A percentile compares a stretch with the other conserved stretches of the same genome.
These are phyloP conservation scores for Neolentinus lepideus DNA, from an alignment of 1,284 basidiomycete species.

Conservation along the genomic window DNA sequence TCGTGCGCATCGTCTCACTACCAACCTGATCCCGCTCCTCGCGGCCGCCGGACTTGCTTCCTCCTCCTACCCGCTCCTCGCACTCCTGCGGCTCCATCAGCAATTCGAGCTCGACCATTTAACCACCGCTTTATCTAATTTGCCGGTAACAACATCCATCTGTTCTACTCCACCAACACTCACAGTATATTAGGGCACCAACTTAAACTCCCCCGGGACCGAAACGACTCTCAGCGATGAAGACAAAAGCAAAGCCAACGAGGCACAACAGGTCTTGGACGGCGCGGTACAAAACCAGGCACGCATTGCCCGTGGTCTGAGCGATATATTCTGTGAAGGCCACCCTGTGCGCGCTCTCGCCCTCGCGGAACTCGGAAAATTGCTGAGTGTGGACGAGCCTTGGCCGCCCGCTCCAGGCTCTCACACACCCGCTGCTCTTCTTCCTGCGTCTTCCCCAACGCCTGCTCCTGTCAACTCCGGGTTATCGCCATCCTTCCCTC, in stretches of 20 bases:
- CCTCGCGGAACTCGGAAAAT: slow-evolving; percentile 75
- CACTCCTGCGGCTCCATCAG: slow-evolving; percentile 62
- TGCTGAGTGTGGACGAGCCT: slow-evolving; percentile 71
- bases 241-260: neutral
- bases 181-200: too few species aligned
- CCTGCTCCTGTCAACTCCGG: too few species aligned
- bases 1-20: slow-evolving; percentile 53
- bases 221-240: slow-evolving; percentile 11
- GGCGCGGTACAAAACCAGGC: slow-evolving; percentile 53
- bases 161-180: too few species aligned
- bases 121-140: too few species aligned
- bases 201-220: slow-evolving; percentile 10
- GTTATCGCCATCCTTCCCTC: slow-evolving; percentile 61
- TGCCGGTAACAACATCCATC: too few species aligned
- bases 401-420: slow-evolving; percentile 18
- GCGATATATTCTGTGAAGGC: slow-evolving; percentile 47
- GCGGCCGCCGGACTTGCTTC: slow-evolving; percentile 45
- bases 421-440: slow-evolving; percentile 9
- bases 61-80: slow-evolving; percentile 71
- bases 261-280: slow-evolving; percentile 48
- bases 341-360: slow-evolving; percentile 80
- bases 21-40: slow-evolving; percentile 58
- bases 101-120: slow-evolving; percentile 46
- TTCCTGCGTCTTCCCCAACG: too few species aligned
- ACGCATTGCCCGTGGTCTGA: slow-evolving; percentile 50